These are phyloP conservation scores for Comarum palustre DNA, from an alignment of 306 rosid genomes.

Conservation along the genomic window DNA sequence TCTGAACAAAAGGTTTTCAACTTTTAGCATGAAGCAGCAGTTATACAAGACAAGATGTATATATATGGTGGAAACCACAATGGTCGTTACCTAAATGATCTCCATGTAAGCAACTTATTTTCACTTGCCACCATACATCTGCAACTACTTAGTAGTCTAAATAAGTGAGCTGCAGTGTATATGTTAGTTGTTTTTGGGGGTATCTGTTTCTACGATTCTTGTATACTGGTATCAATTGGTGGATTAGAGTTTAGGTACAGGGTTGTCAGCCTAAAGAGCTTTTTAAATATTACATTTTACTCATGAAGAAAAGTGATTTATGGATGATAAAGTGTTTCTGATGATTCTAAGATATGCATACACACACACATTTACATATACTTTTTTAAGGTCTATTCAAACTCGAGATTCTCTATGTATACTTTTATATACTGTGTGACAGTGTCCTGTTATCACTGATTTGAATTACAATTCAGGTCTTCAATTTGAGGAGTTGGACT, in stretches of 20 bases:
- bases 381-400: background rate
- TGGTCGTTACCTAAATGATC: slow-evolving; percentile 92
- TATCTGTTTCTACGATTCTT: background rate
- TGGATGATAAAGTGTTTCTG: background rate
- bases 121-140: slow-evolving; percentile 13
- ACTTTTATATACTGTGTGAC: background rate
- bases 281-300: background rate
- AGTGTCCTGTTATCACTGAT: background rate
- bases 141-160: background rate
- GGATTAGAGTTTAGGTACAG: background rate
- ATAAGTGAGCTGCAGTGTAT: background rate
- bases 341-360: background rate
- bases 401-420: background rate
- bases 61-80: slow-evolving; percentile 96
- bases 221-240: background rate
- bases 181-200: background rate
- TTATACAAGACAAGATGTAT: slow-evolving; percentile 82
- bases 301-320: background rate
- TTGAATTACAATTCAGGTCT: slow-evolving; percentile 44
- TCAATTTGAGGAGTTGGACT: slow-evolving; percentile 87
- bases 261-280: background rate
- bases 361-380: too few species aligned
- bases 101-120: slow-evolving; percentile 58
- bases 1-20: slow-evolving; percentile 30
- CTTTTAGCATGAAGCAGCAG: slow-evolving; percentile 87